Conservation (phyloP, 164 flowering plant genomes). For the Saururus chinensis region DNA sequence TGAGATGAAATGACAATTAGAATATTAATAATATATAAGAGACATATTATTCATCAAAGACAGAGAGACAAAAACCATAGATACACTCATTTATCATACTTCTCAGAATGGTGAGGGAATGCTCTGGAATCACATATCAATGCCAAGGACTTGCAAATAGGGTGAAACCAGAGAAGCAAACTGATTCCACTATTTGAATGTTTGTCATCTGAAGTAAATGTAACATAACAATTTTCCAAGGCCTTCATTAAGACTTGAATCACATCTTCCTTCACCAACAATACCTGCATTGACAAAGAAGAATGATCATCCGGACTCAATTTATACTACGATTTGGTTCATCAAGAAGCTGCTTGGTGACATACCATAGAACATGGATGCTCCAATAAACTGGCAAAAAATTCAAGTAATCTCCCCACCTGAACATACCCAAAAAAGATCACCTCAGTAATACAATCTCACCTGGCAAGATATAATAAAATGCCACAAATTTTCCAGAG, state of each 20-base stretch:
- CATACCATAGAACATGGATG: conserved; percentile 80
- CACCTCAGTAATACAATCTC: not conserved
- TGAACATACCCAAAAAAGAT: conserved; percentile 19
- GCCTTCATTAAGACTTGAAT: conserved; percentile 38
- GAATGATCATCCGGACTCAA: not conserved
- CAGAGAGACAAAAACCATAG: not conserved
- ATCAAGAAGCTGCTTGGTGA: not conserved
- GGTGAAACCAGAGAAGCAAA: conserved; percentile 50
- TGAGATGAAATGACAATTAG: not conserved
- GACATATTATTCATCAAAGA: not conserved
- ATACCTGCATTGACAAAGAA: conserved; percentile 19
- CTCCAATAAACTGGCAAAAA: conserved; percentile 66
- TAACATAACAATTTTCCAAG: conserved; percentile 36
- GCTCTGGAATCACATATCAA: conserved; percentile 33
- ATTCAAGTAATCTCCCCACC: conserved; percentile 61
- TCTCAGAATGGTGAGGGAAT: conserved; percentile 15
- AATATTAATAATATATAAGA: no score
- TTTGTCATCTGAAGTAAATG: conserved; percentile 31
- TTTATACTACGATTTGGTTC: no score
- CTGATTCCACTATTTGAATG: conserved; percentile 24
- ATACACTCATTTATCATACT: conserved; percentile 39
- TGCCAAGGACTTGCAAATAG: conserved; percentile 52
- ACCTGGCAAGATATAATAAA: not conserved
- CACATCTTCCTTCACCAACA: conserved; percentile 51
- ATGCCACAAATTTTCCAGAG: no score